Evolutionary conservation across 352 stramenopile genomes (phyloP).

Genomic region (Blastocystis sp.): DNA sequence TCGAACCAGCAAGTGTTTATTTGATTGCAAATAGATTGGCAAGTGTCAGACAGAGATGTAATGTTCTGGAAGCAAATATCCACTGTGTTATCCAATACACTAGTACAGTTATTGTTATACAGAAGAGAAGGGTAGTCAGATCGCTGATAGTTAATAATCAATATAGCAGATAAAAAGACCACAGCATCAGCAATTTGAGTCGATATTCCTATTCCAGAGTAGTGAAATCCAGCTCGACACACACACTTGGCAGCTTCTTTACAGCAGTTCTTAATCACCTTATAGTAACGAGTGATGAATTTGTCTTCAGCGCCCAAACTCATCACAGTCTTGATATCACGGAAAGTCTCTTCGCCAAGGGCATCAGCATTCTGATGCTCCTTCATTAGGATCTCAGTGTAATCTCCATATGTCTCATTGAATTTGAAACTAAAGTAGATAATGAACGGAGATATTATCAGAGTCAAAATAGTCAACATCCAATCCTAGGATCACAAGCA

Average conservation of each 20-base stretch:
- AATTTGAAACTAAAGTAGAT: constrained; percentile 24
- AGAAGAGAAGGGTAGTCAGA: background rate
- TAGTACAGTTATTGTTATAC: background rate
- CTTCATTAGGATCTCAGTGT: background rate
- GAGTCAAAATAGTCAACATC: constrained; percentile 9
- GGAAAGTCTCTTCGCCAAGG: constrained; percentile 71
- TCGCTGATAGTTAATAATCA: constrained; percentile 37
- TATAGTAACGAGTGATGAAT: constrained; percentile 70
- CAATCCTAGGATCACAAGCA: background rate
- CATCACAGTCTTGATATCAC: constrained; percentile 73
- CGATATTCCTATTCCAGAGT: background rate
- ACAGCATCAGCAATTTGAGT: background rate
- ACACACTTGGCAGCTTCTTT: background rate
- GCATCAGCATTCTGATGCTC: constrained; percentile 67
- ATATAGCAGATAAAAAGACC: constrained; percentile 69
- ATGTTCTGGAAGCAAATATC: constrained; percentile 47
- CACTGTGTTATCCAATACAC: background rate
- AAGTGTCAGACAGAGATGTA: background rate
- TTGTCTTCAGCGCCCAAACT: constrained; percentile 72
- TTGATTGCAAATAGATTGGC: background rate
- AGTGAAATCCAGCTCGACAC: background rate
- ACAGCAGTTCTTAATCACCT: constrained; percentile 63
- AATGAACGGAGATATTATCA: constrained; percentile 13
- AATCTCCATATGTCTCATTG: background rate
- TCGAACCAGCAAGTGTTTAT: constrained; percentile 26